Conservation (phyloP, 768 basidiomycete species). For the Lenzites betulinus region DNA sequence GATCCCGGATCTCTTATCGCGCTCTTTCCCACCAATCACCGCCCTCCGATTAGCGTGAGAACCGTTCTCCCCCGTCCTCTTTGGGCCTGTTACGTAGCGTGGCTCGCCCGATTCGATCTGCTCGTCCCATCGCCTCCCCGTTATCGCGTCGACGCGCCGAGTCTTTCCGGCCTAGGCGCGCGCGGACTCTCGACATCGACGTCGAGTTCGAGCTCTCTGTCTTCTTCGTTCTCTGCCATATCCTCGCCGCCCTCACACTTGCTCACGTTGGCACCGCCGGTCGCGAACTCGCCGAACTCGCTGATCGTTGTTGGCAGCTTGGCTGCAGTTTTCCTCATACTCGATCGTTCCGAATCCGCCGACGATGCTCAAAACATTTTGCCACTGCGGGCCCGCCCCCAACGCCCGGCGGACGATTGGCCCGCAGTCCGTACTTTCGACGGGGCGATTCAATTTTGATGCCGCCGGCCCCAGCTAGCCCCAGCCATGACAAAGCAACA, state of each 20-base stretch:
- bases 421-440: background rate
- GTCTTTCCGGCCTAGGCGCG: background rate
- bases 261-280: too few species aligned
- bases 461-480: background rate
- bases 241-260: too few species aligned
- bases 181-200: background rate
- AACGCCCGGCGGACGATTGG: conserved; percentile 1
- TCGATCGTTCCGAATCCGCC: conserved; percentile 1
- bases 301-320: too few species aligned
- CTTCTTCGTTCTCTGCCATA: background rate
- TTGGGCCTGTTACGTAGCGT: conserved; percentile 9
- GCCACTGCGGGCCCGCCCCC: background rate
- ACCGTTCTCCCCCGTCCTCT: conserved; percentile 1
- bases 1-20: conserved; percentile 18
- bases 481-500: too few species aligned
- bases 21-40: conserved; percentile 12
- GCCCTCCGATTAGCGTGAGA: conserved; percentile 11
- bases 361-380: background rate
- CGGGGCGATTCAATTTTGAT: background rate
- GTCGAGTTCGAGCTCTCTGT: background rate
- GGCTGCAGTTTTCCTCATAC: background rate
- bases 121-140: conserved; percentile 10
- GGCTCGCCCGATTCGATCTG: conserved; percentile 5
- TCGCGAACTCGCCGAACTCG: too few species aligned
- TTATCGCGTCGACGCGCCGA: background rate